Base-by-base conservation (phyloP, 441 rosid genomes). In the Pelargonium australe region DNA sequence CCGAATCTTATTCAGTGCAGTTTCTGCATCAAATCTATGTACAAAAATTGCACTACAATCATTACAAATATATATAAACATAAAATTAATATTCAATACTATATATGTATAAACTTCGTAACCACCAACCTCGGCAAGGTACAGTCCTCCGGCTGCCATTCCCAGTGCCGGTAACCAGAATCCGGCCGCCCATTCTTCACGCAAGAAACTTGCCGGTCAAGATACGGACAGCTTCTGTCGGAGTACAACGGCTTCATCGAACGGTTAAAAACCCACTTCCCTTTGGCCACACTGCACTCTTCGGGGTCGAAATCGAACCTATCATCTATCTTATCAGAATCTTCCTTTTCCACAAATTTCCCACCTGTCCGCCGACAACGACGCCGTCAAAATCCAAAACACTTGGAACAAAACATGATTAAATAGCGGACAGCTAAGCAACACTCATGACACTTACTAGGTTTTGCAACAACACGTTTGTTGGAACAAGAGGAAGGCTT, bases 121-220 rank as follows among this genome's bases (percentile, higher is more conserved):
- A 34, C 6, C 7, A 34, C 40, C 40, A 34, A 49, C 97, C 89
- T 84, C 57, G 98, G 96, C 76, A 93, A 73, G 53, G 81, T 80
- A 68, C 98, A 93, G 63, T 91, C 98, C 45, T 90, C 96, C 2
- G 93, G 95, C 71, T 84, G 96, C 96, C 98, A 91, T 70, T 86
- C 93, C 98, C 97, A 91, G 31, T 81, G 86, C 3, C 75, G 91
- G 70, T 90, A 93, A 71, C 85, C 86, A 1, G 88, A 81, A 70
- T 93, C 93, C 64, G 23, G 81, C 34, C 87, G 76, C 12, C 91
- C 97, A 60, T 93, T 90, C 73, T 85, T 79, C 49, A 77, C 80
- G 63, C 97, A 93, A 31, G 96, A 69, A 72, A 93, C 83, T 73
- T 93, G 97, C 53, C 72, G 77, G 20, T 93, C 98, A 13, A 93